Evolutionary conservation across 192 early-diverging fungal genomes (phyloP).

Genomic region (Funneliformis mosseae): DNA sequence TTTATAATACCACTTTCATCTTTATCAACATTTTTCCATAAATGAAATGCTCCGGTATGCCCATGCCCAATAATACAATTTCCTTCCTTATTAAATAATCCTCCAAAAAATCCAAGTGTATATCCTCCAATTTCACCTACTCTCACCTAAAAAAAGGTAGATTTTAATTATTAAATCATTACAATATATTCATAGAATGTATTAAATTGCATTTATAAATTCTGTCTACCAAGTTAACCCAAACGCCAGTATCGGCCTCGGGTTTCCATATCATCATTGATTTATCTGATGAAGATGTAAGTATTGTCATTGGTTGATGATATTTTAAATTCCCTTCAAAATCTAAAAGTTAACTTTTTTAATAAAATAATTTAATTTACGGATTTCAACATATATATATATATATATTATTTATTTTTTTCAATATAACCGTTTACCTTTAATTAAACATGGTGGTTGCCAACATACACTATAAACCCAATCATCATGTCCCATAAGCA

Average conservation of each 20-base stretch:
- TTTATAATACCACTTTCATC: conserved; percentile 44
- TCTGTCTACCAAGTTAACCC: conserved; percentile 67
- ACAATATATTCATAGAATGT: neutral
- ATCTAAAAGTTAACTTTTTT: conserved; percentile 25
- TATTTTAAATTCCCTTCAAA: conserved; percentile 35
- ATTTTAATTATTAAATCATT: conserved; percentile 19
- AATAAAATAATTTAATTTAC: neutral
- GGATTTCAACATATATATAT: neutral
- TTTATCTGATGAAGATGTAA: conserved; percentile 91
- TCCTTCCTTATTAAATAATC: conserved; percentile 66
- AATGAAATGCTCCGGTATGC: conserved; percentile 81
- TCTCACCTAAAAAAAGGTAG: conserved; percentile 51
- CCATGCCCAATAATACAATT: conserved; percentile 73
- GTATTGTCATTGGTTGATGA: conserved; percentile 68
- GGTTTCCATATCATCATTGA: conserved; percentile 90
- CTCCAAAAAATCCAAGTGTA: conserved; percentile 82
- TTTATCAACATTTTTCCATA: conserved; percentile 65
- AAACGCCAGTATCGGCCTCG: conserved; percentile 75
- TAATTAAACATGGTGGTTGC: conserved; percentile 55
- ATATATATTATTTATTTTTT: neutral
- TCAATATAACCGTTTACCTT: conserved; percentile 30
- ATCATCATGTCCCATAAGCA: conserved; percentile 95
- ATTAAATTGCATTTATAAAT: too few species aligned
- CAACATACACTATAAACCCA: conserved; percentile 89
- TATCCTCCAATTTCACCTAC: conserved; percentile 89